Conservation (phyloP, 768 basidiomycete genomes). For the Pholiota conissans region DNA sequence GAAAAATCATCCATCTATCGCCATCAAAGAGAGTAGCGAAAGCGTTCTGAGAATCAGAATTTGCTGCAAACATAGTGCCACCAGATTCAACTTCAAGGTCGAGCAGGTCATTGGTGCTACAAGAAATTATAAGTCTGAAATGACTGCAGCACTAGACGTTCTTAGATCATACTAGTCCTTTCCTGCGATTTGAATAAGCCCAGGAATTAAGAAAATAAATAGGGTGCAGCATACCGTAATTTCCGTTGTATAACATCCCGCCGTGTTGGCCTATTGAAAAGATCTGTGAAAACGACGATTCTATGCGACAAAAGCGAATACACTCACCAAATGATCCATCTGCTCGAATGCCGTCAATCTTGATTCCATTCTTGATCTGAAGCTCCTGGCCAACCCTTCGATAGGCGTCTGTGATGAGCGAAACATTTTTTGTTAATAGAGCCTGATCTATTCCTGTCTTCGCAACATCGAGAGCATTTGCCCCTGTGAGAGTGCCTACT, state of each 20-base stretch:
- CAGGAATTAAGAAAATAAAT: not conserved
- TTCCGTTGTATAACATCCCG: constrained; percentile 71
- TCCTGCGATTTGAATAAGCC: constrained; percentile 23
- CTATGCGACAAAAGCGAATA: not conserved
- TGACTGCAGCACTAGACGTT: not conserved
- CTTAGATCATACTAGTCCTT: constrained; percentile 42
- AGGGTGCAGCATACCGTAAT: constrained; percentile 48
- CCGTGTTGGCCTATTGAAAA: constrained; percentile 47
- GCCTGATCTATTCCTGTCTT: constrained; percentile 58
- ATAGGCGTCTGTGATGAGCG: constrained; percentile 51
- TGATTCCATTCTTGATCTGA: constrained; percentile 42
- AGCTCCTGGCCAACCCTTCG: constrained; percentile 52
- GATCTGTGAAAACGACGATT: not conserved
- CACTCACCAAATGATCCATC: constrained; percentile 49
- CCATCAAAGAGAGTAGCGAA: constrained; percentile 59
- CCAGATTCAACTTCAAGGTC: constrained; percentile 60
- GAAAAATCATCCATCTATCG: constrained; percentile 70
- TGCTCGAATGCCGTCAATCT: constrained; percentile 60
- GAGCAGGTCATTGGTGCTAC: constrained; percentile 62
- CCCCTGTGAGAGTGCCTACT: constrained; percentile 55
- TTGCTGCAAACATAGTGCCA: constrained; percentile 58
- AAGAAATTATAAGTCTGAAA: not conserved
- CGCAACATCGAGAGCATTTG: constrained; percentile 66
- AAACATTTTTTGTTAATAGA: constrained; percentile 39
- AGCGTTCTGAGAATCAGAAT: constrained; percentile 39